Percentiles rank a stretch among this genome's conserved stretches.
phyloP scores from a whole-genome alignment of 352 stramenopile species.

The Saprolegnia parasitica region DNA sequence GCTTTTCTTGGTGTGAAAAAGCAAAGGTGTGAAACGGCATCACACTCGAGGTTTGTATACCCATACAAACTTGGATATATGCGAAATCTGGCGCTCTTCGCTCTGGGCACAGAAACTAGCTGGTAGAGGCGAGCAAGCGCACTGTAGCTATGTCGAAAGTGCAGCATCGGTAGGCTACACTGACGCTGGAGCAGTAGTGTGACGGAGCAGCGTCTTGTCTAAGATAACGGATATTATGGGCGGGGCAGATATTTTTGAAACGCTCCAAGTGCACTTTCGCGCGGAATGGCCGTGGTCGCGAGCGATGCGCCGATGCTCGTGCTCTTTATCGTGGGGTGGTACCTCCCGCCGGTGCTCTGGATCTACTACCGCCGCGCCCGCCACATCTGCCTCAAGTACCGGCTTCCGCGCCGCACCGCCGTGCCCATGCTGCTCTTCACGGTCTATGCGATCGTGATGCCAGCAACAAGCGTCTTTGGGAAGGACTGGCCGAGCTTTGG shows the following conservation, averaged over 20 bases:
- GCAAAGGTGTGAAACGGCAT: not conserved
- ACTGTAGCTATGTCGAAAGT: too few species aligned
- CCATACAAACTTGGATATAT: not conserved
- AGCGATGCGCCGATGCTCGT: not conserved
- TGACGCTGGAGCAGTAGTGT: too few species aligned
- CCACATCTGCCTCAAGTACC: constrained; percentile 10
- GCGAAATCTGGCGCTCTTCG: too few species aligned
- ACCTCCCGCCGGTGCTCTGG: not conserved
- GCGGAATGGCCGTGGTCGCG: not conserved
- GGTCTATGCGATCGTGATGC: not conserved
- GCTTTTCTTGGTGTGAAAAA: not conserved
- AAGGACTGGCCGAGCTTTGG: not conserved
- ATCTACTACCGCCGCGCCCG: not conserved
- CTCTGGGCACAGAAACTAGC: too few species aligned
- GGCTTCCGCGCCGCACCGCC: not conserved
- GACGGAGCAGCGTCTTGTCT: too few species aligned
- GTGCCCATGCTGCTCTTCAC: constrained; percentile 9
- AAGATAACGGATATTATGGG: too few species aligned
- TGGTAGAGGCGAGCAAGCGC: too few species aligned
- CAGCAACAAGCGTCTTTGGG: constrained; percentile 6
- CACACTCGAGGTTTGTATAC: not conserved
- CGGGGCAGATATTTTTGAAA: not conserved
- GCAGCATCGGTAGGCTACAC: too few species aligned
- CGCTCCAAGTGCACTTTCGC: not conserved
- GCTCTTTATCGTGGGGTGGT: not conserved